A percentile compares a stretch with the other conserved stretches of the same genome.
These are phyloP conservation scores for Boletus reticulatus DNA, from an alignment of 768 basidiomycete species.

Conservation along the genomic window DNA sequence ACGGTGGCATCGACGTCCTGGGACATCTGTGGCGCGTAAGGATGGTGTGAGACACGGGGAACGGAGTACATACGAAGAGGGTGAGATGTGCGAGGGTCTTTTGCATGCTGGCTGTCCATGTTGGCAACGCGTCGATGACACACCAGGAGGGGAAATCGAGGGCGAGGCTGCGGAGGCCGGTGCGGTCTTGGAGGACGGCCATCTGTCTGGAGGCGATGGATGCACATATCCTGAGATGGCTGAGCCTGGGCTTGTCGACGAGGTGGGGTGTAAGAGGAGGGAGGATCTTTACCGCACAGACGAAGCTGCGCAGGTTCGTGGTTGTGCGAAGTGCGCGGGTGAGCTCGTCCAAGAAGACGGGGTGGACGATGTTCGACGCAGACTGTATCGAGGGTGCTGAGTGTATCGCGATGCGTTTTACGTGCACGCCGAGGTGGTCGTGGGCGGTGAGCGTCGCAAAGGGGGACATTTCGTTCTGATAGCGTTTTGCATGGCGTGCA, in stretches of 20 bases:
- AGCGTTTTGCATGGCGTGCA: constrained; percentile 54
- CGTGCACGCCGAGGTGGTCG: constrained; percentile 53
- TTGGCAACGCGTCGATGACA: constrained; percentile 55
- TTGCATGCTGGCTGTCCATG: constrained; percentile 47
- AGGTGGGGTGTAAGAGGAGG: constrained; percentile 50
- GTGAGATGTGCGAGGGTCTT: constrained; percentile 52
- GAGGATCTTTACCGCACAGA: constrained; percentile 46
- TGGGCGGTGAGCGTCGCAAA: constrained; percentile 58
- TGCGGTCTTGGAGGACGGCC: constrained; percentile 39
- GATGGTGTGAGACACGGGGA: not conserved
- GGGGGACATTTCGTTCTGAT: constrained; percentile 47
- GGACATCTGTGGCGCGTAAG: constrained; percentile 43
- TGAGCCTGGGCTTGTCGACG: constrained; percentile 42
- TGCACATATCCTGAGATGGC: constrained; percentile 48
- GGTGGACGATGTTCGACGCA: constrained; percentile 29
- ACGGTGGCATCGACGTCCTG: constrained; percentile 52
- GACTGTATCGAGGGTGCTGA: constrained; percentile 42
- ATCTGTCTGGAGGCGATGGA: constrained; percentile 54
- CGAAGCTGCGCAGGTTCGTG: constrained; percentile 55
- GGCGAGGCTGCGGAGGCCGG: constrained; percentile 42
- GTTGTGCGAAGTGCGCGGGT: constrained; percentile 46
- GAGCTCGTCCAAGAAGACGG: constrained; percentile 54
- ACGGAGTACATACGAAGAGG: constrained; percentile 49
- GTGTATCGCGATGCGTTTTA: constrained; percentile 57
- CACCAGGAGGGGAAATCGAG: constrained; percentile 65